Evolutionary conservation across 441 rosid species (phyloP).

Genomic region (Erodium trifolium): DNA sequence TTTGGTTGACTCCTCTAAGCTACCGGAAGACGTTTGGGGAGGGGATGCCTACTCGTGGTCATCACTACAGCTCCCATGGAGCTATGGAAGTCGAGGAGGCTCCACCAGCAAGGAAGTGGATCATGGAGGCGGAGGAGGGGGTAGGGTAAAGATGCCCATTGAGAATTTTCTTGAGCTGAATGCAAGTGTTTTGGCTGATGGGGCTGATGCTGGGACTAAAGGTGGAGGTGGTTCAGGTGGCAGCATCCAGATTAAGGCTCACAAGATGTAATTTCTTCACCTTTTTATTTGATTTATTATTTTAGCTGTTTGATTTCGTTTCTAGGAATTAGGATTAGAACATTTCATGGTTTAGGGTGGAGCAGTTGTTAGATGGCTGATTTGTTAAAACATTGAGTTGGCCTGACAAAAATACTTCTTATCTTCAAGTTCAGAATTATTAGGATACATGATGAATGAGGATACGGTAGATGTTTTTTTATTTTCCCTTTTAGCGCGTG

Average conservation of each 20-base stretch:
- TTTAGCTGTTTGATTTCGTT: neutral
- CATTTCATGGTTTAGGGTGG: neutral
- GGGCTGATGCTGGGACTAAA: constrained; percentile 72
- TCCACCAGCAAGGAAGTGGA: constrained; percentile 50
- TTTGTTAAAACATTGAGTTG: neutral
- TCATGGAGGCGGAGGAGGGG: constrained; percentile 70
- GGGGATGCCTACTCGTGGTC: constrained; percentile 74
- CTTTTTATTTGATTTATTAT: neutral
- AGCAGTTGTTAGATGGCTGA: neutral
- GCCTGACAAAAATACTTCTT: neutral
- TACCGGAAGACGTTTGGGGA: constrained; percentile 71
- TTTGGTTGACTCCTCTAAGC: constrained; percentile 40
- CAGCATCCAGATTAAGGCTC: constrained; percentile 57
- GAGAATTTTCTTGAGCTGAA: constrained; percentile 36
- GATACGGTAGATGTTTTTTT: too few species aligned
- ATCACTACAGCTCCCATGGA: constrained; percentile 51
- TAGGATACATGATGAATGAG: neutral
- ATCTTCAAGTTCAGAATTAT: neutral
- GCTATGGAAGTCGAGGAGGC: constrained; percentile 72
- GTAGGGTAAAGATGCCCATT: constrained; percentile 43
- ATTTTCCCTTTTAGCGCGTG: too few species aligned
- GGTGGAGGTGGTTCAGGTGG: constrained; percentile 99
- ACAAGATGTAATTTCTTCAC: constrained; percentile 56
- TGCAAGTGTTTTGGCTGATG: constrained; percentile 73
- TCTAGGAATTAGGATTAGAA: neutral